Evolutionary conservation across 2,329 filamentous ascomycete genomes (phyloP), one percentile per base, ranked within the genome.

Genomic region (Alternaria tenuissima): DNA sequence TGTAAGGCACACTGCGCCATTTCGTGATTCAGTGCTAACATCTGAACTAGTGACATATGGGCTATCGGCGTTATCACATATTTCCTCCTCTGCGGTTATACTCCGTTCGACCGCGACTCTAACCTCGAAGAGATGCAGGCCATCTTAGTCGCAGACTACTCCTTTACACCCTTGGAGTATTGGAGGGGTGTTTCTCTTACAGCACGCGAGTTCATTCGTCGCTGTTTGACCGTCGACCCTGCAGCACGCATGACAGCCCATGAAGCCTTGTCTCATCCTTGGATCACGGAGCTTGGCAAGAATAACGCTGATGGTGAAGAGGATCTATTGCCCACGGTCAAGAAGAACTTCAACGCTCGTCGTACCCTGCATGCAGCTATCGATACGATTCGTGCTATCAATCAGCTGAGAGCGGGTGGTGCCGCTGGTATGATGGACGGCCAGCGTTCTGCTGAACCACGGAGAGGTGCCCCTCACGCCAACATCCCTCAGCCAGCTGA

Each of bases 111-210:
- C 81, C 91, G 95, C 57, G 95, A 98, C 79, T 94, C 89, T 71
- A 97, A 99, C 80, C 89, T 98, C 74, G 95, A 99, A 82, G 95
- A 99, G 82, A 98, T 99, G 94, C 94, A 98, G 82, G 95, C 95
- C 70, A 99, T 99, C 76, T 88, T 98, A 57, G 91, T 93, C 64
- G 95, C 95, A 61, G 94, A 98, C 82, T 99, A 98, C 84, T 91
- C 89, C 75, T 99, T 98, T 80, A 94, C 92, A 4, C 95, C 95
- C 1, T 82, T 92, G 63, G 94, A 97, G 78, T 98, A 98, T 85
- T 99, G 95, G 95, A 91, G 94, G 64, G 93, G 92, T 62, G 94
- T 99, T 63, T 96, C 93, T 24, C 85, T 89, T 53, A 86, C 88
- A 49, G 82, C 94, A 42, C 91, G 96, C 73, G 91, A 96, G 69